A percentile compares a stretch with the other conserved stretches of the same genome.
These are phyloP conservation scores for Viridothelium virens DNA, from an alignment of 495 filamentous ascomycete species.

Conservation along the genomic window DNA sequence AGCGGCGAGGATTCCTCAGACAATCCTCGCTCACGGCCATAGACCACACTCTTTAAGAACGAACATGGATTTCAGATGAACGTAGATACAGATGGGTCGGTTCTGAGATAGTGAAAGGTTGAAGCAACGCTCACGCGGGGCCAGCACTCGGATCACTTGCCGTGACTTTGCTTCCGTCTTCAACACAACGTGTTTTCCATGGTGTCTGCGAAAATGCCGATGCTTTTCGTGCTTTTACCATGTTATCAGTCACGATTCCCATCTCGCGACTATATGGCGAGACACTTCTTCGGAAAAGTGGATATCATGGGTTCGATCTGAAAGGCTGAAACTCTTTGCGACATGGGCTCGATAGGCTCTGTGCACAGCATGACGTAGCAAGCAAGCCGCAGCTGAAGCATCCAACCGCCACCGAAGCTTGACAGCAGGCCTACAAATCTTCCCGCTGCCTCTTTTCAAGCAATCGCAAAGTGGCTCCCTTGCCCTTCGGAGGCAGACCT, in stretches of 20 bases:
- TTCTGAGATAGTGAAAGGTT: no score
- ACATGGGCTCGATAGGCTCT: neutral
- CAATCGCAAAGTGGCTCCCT: constrained; percentile 7
- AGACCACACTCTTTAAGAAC: no score
- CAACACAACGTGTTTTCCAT: no score
- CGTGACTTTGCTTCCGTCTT: no score
- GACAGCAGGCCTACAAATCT: neutral
- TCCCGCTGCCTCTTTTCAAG: neutral
- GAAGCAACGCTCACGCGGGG: no score
- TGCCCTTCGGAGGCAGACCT: neutral
- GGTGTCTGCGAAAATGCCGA: no score
- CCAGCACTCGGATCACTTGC: no score
- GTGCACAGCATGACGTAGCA: neutral
- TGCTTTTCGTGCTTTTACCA: neutral
- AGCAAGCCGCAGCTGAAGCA: neutral
- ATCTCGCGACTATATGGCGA: no score
- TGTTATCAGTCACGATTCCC: neutral
- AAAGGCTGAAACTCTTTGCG: neutral
- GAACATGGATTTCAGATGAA: no score
- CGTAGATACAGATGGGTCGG: no score
- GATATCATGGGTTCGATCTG: neutral
- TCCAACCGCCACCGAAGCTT: neutral
- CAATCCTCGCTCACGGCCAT: no score
- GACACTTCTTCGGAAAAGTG: neutral
- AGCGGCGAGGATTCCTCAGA: no score